These are phyloP conservation scores for Phytophthora pisi DNA, from an alignment of 352 stramenopile species.

Conservation along the genomic window DNA sequence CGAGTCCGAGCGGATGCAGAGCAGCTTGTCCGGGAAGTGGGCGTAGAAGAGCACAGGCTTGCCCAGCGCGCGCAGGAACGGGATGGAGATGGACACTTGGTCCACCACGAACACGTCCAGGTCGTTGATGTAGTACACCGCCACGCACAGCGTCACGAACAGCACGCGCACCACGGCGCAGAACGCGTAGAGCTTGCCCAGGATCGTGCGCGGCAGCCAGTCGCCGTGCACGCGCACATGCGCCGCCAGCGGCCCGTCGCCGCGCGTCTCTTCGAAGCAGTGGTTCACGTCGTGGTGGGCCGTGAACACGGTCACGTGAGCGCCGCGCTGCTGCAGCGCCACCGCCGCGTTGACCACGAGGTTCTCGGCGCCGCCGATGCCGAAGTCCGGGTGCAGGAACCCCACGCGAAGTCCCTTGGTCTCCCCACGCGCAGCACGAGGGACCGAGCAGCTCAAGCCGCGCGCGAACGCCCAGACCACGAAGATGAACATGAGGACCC, in stretches of 20 bases:
- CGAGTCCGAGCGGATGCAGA: conserved; percentile 72
- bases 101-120: conserved; percentile 84
- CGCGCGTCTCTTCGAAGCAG: conserved; percentile 95
- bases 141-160: conserved; percentile 87
- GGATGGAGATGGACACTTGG: conserved; percentile 82
- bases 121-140: conserved; percentile 43
- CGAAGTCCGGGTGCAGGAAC: conserved; percentile 99
- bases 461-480: conserved; percentile 33
- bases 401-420: conserved; percentile 67
- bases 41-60: conserved; percentile 98
- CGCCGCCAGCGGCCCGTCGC: conserved; percentile 72
- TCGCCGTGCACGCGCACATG: conserved; percentile 91
- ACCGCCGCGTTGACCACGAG: conserved; percentile 93
- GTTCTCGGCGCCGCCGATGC: conserved; percentile 97
- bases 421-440: conserved; percentile 15
- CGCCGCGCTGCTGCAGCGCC: conserved; percentile 82
- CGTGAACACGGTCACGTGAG: conserved; percentile 94
- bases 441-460: conserved; percentile 33
- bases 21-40: conserved; percentile 98
- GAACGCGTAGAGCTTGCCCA: conserved; percentile 90
- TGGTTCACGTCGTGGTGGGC: conserved; percentile 95
- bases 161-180: conserved; percentile 94
- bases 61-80: conserved; percentile 70
- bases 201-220: conserved; percentile 93
- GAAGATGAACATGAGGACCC: conserved; percentile 29